These are phyloP conservation scores for Farysia itapuensis DNA, from an alignment of 1,284 basidiomycete genomes.

Conservation along the genomic window DNA sequence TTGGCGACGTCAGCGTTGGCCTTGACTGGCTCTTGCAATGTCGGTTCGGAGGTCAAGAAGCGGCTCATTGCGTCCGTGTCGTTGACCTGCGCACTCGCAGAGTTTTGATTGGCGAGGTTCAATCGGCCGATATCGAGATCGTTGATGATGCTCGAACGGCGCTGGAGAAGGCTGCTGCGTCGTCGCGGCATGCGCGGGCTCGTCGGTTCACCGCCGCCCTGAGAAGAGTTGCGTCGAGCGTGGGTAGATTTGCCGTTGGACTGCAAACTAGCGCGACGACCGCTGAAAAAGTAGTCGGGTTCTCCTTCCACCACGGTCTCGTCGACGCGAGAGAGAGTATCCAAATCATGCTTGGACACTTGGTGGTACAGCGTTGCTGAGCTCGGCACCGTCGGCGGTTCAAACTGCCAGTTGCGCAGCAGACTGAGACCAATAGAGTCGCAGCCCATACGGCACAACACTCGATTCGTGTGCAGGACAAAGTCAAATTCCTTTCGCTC, in stretches of 20 bases:
- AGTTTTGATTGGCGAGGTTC: neutral
- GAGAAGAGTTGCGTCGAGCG: too few species aligned
- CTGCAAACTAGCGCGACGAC: constrained; percentile 8
- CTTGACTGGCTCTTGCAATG: neutral
- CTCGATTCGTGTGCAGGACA: constrained; percentile 84
- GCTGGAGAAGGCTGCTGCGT: constrained; percentile 25
- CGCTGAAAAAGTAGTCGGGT: constrained; percentile 7
- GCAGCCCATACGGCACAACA: constrained; percentile 93
- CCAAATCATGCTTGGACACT: constrained; percentile 27
- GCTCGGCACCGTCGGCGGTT: constrained; percentile 67
- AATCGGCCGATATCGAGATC: constrained; percentile 31
- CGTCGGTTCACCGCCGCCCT: constrained; percentile 5
- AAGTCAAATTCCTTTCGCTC: constrained; percentile 86
- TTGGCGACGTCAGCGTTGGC: neutral
- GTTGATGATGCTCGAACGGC: constrained; percentile 40
- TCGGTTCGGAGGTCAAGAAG: neutral
- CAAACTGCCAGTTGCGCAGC: constrained; percentile 85
- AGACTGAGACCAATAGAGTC: constrained; percentile 83
- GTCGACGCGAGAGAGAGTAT: constrained; percentile 23
- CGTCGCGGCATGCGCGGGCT: constrained; percentile 20
- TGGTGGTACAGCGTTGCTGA: constrained; percentile 21
- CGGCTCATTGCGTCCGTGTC: neutral
- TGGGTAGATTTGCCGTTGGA: neutral
- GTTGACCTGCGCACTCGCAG: neutral
- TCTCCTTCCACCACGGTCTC: constrained; percentile 10